Evolutionary conservation across 2,329 filamentous ascomycete species (phyloP).

Genomic region (Calonectria leucothoes): DNA sequence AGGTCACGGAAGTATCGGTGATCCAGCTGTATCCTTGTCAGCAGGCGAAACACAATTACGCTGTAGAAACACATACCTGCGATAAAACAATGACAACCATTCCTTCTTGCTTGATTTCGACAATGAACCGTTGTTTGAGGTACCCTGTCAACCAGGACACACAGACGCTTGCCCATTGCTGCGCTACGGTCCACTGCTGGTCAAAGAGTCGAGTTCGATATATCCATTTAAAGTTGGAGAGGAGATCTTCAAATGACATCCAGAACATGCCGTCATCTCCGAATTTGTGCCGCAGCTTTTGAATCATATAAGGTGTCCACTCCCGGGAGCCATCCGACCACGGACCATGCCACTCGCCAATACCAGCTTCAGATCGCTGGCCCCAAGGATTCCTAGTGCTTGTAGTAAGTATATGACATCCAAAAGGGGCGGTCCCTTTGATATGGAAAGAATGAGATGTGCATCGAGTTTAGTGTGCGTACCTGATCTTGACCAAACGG

Average conservation of each 20-base stretch:
- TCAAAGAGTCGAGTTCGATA: constrained; percentile 61
- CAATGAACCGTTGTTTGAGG: constrained; percentile 56
- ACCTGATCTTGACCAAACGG: constrained; percentile 59
- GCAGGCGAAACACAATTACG: neutral
- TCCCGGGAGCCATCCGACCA: constrained; percentile 81
- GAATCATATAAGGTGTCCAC: constrained; percentile 80
- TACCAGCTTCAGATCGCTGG: constrained; percentile 54
- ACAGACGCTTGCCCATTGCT: constrained; percentile 56
- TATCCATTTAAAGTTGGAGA: constrained; percentile 57
- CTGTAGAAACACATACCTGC: constrained; percentile 41
- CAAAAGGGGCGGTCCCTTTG: neutral
- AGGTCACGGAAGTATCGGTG: constrained; percentile 58
- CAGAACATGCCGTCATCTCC: constrained; percentile 72
- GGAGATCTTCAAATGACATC: constrained; percentile 59
- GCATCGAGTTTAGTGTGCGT: constrained; percentile 19
- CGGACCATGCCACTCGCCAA: constrained; percentile 75
- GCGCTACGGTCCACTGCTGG: constrained; percentile 57
- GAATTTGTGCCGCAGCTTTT: constrained; percentile 72
- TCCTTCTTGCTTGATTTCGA: constrained; percentile 55
- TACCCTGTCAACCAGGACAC: constrained; percentile 60
- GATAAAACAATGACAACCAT: constrained; percentile 57
- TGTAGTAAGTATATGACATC: constrained; percentile 8
- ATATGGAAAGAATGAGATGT: neutral
- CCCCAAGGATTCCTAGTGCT: constrained; percentile 76
- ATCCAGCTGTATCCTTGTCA: constrained; percentile 50